Base-by-base conservation (phyloP, 331 rosid genomes). In the Malus hybrid region DNA sequence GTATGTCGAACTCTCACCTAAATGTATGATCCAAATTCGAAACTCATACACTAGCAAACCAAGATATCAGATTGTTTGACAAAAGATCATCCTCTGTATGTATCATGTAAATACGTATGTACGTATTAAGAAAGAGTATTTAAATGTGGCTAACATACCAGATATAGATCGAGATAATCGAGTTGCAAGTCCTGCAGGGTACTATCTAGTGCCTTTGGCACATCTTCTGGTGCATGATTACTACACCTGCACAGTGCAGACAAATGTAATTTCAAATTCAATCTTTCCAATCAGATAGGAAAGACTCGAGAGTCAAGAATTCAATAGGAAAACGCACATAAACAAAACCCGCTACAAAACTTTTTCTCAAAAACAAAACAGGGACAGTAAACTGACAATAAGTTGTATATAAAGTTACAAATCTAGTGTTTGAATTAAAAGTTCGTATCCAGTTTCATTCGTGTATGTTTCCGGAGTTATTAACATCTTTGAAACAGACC, bases 141-240 rank as follows among this genome's bases (percentile, higher is more conserved):
- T 6, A 15, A 15, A 1, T 24, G 15, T 16, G 46, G 7, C 28
- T 62, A 9, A 78, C 87, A 46, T 67, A 88, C 96, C 28, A 88
- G 89, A 75, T 87, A 88, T 55, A 90, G 90, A 79, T 90, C 93
- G 48, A 88, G 44, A 77, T 87, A 87, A 68, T 88, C 89, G 42
- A 83, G 87, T 50, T 90, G 91, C 78, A 90, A 81, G 27, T 88
- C 86, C 13, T 34, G 59, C 75, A 88, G 78, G 36, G 87, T 85
- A 61, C 57, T 80, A 59, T 86, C 83, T 29, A 88, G 81, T 63
- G 96, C 91, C 77, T 82, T 82, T 16, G 93, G 85, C 20, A 90
- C 93, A 19, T 88, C 90, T 77, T 88, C 90, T 34, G 91, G 87
- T 52, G 73, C 79, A 69, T 88, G 90, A 82, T 88, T 82, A 5